Percentiles rank a stretch among this genome's conserved stretches.
phyloP scores from a whole-genome alignment of 768 basidiomycete genomes.

The Tricholoma terreum region DNA sequence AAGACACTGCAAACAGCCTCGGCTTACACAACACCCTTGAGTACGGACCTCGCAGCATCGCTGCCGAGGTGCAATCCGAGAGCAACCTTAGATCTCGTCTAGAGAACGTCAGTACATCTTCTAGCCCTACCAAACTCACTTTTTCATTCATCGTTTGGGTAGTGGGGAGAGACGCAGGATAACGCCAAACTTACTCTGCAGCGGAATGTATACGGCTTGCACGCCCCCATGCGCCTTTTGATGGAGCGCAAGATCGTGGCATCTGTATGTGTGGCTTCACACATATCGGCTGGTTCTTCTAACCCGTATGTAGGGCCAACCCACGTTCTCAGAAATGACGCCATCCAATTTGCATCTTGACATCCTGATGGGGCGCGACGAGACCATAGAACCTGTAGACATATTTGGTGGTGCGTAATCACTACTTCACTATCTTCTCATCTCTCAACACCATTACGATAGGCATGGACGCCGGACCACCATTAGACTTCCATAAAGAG shows the following conservation, averaged over 20 bases:
- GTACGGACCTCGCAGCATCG: constrained; percentile 81
- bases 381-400: constrained; percentile 73
- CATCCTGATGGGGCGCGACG: constrained; percentile 91
- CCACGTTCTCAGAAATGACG: constrained; percentile 61
- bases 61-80: constrained; percentile 64
- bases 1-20: constrained; percentile 66
- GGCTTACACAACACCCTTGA: constrained; percentile 88
- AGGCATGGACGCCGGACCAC: constrained; percentile 53
- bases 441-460: constrained; percentile 3
- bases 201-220: constrained; percentile 81
- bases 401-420: constrained; percentile 66
- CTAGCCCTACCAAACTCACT: neutral
- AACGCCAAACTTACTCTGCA: constrained; percentile 81
- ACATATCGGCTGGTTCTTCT: neutral
- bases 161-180: constrained; percentile 97
- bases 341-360: constrained; percentile 85
- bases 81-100: constrained; percentile 66
- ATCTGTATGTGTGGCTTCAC: constrained; percentile 46
- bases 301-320: constrained; percentile 40
- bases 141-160: neutral
- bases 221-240: constrained; percentile 82
- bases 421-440: neutral
- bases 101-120: constrained; percentile 56
- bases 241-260: constrained; percentile 93
- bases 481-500: constrained; percentile 58